Conservation (phyloP, 2,329 filamentous ascomycete species). For the Aspergillus intermedius region DNA sequence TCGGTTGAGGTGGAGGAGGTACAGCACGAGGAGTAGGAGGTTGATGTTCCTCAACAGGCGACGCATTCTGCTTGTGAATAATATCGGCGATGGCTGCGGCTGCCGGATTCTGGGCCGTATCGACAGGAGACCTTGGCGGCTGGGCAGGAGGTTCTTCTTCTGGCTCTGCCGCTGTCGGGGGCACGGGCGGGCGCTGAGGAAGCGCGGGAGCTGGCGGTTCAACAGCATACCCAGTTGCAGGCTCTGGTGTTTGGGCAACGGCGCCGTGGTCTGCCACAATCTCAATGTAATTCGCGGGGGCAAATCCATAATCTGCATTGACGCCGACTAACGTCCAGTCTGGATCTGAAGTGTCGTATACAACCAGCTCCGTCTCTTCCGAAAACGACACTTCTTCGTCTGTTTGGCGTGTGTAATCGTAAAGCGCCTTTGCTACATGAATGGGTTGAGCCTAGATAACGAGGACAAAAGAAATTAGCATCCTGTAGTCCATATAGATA, state of each 20-base stretch:
- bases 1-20: conserved; percentile 40
- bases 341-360: conserved; percentile 85
- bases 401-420: conserved; percentile 93
- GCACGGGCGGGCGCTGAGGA: conserved; percentile 16
- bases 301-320: conserved; percentile 84
- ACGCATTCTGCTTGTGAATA: conserved; percentile 35
- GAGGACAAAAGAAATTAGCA: background rate
- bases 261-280: conserved; percentile 44
- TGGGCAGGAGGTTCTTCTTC: conserved; percentile 19
- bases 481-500: background rate
- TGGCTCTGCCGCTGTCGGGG: background rate
- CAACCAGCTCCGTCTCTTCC: conserved; percentile 73
- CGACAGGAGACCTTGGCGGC: conserved; percentile 32
- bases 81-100: conserved; percentile 53
- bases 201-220: conserved; percentile 16
- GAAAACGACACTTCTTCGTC: conserved; percentile 96
- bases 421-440: conserved; percentile 79
- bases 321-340: conserved; percentile 93
- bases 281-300: conserved; percentile 93
- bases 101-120: conserved; percentile 44
- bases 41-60: conserved; percentile 21
- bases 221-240: conserved; percentile 5
- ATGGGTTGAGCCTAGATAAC: conserved; percentile 54
- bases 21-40: conserved; percentile 24
- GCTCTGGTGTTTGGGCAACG: conserved; percentile 33